phyloP scores from a whole-genome alignment of 495 filamentous ascomycete species.

The Xylaria venustula region DNA sequence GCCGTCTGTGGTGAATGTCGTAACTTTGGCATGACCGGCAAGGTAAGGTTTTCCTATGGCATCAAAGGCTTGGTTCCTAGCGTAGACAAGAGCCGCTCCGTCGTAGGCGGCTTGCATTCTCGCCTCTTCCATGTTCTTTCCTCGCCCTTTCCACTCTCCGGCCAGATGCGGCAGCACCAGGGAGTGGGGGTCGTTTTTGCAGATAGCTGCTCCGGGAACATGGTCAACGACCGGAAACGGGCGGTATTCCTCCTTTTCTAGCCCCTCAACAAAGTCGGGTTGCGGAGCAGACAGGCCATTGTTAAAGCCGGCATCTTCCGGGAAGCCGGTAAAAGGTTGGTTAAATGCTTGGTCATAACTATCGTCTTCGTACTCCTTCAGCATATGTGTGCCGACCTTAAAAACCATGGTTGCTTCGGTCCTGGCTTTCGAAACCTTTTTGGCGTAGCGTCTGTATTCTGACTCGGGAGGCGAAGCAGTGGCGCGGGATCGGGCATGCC shows the following conservation, averaged over 20 bases:
- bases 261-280: slow-evolving; percentile 32
- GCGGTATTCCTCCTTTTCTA: slow-evolving; percentile 20
- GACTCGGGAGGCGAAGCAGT: no score
- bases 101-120: slow-evolving; percentile 24
- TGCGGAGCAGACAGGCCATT: slow-evolving; percentile 29
- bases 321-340: slow-evolving; percentile 25
- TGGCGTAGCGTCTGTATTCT: no score
- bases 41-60: slow-evolving; percentile 25
- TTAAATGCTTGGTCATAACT: no score
- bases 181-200: slow-evolving; percentile 23
- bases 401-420: no score
- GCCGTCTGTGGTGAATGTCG: slow-evolving; percentile 36
- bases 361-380: no score
- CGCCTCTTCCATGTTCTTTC: slow-evolving; percentile 24
- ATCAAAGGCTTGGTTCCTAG: slow-evolving; percentile 29
- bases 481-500: no score
- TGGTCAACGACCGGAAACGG: slow-evolving; percentile 31
- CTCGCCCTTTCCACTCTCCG: slow-evolving; percentile 33
- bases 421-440: no score
- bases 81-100: slow-evolving; percentile 33
- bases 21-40: slow-evolving; percentile 26
- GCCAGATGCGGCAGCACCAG: slow-evolving; percentile 31
- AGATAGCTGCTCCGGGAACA: slow-evolving; percentile 30
- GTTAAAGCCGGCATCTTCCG: slow-evolving; percentile 32
- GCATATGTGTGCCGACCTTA: no score